Evolutionary conservation across 352 stramenopile genomes (phyloP), one percentile per base, ranked within the genome.

Genomic region (Phytophthora multivora): DNA sequence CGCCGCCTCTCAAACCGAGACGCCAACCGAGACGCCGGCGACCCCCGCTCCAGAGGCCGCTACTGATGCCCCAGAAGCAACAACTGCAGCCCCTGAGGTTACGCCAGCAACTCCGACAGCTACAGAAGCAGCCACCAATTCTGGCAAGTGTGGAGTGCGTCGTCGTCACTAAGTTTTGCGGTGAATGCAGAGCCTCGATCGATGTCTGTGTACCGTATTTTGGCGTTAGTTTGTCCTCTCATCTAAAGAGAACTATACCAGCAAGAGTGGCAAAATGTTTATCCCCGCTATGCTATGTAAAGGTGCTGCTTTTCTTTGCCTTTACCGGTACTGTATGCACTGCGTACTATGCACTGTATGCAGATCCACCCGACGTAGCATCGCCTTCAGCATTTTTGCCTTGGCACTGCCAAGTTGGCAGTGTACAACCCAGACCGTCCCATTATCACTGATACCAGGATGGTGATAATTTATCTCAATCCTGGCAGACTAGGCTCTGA

Each of bases 121-220:
- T 4, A 47, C 48, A 10, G 57, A 52, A 33, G 30, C 39, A 15
- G 5, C 9, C 15, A 45, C 28, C 21, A 51, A 13, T 9, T 33
- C 51, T 18, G 30, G 50, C 30, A 65, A 59, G 47, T 65, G 57
- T 23, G 40, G 57, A 16, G 39, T 65, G 25, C 39, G 57, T 45
- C 55, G 55, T 18, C 57, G 57, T 26, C 21, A 19, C 19, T 65
- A 52, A 65, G 13, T 28, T 36, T 7, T 19, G 11, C 26, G 19
- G 10, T 30, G 26, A 13, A 31, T 31, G 28, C 8, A 33, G 28
- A 23, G 9, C 23, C 19, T 33, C 41, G 12, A 18, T 35, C 10
- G 41, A 31, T 33, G 41, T 49, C 21, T 4, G 21, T n/a, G 31
- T 33, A 10, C 28, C 28, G 28, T 33, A 33, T 33, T 33, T 57